A percentile compares a stretch with the other conserved stretches of the same genome.
phyloP scores from a whole-genome alignment of 2,329 filamentous ascomycete species.

The Neonectria coccinea region DNA sequence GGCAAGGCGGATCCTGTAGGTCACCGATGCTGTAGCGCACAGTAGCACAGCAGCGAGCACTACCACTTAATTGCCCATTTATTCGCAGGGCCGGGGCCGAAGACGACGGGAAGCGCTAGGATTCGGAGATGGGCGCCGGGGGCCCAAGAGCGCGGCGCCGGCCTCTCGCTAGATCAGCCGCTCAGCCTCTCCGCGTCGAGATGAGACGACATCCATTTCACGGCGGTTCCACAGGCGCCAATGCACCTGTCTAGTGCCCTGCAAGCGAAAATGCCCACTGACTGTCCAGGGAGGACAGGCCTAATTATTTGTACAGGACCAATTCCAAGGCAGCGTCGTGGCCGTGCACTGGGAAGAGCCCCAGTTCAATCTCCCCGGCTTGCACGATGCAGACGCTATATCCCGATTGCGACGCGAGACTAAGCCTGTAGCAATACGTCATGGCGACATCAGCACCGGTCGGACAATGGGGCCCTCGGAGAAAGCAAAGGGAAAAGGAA shows the following conservation, averaged over 20 bases:
- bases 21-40: background rate
- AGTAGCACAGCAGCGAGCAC: too few species aligned
- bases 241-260: conserved; percentile 3
- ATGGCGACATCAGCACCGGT: conserved; percentile 24
- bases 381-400: conserved; percentile 38
- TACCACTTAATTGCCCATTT: background rate
- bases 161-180: conserved; percentile 21
- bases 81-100: conserved; percentile 7
- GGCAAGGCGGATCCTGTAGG: background rate
- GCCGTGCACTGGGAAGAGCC: conserved; percentile 29
- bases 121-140: conserved; percentile 11
- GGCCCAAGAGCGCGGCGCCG: conserved; percentile 20
- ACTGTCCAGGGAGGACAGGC: too few species aligned
- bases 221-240: background rate
- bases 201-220: conserved; percentile 14
- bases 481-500: conserved; percentile 1
- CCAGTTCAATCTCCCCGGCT: conserved; percentile 27
- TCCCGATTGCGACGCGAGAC: conserved; percentile 31
- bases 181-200: conserved; percentile 5
- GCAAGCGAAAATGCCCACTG: background rate
- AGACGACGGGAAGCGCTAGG: conserved; percentile 13
- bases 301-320: too few species aligned
- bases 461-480: conserved; percentile 2
- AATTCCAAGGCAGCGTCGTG: conserved; percentile 13
- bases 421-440: conserved; percentile 36